phyloP scores from a whole-genome alignment of 768 basidiomycete species.

The Macrolepiota dolichaula region DNA sequence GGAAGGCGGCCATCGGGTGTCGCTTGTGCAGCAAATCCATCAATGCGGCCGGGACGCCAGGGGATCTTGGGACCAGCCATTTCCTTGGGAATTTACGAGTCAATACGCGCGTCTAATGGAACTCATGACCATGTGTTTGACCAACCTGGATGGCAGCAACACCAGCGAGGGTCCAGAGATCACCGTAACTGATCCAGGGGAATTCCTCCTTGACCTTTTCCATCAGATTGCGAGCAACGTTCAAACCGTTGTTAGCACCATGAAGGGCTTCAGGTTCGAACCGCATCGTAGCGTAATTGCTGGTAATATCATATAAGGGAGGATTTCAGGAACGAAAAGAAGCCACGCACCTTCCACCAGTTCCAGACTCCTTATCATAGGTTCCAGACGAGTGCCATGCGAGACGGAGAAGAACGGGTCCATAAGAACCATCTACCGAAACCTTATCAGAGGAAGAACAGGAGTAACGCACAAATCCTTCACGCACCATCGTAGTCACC shows the following conservation, averaged over 20 bases:
- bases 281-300: constrained; percentile 99
- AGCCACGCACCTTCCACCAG: constrained; percentile 69
- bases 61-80: constrained; percentile 90
- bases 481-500: constrained; percentile 82
- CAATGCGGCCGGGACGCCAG: constrained; percentile 92
- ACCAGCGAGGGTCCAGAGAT: constrained; percentile 95
- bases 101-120: not conserved
- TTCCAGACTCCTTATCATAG: constrained; percentile 74
- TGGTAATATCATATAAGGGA: constrained; percentile 22
- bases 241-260: constrained; percentile 79
- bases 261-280: constrained; percentile 88
- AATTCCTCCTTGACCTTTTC: constrained; percentile 86
- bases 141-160: constrained; percentile 78
- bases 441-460: constrained; percentile 11
- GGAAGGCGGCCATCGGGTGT: no score
- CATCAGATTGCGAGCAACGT: constrained; percentile 78
- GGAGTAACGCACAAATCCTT: not conserved
- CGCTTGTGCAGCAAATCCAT: constrained; percentile 70
- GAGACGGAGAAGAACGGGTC: constrained; percentile 82
- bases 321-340: not conserved
- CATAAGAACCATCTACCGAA: constrained; percentile 77
- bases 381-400: constrained; percentile 96
- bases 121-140: not conserved
- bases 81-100: constrained; percentile 45
- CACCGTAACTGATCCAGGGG: constrained; percentile 94